These are phyloP conservation scores for Populus hybrid DNA, from an alignment of 441 rosid species.

Conservation along the genomic window DNA sequence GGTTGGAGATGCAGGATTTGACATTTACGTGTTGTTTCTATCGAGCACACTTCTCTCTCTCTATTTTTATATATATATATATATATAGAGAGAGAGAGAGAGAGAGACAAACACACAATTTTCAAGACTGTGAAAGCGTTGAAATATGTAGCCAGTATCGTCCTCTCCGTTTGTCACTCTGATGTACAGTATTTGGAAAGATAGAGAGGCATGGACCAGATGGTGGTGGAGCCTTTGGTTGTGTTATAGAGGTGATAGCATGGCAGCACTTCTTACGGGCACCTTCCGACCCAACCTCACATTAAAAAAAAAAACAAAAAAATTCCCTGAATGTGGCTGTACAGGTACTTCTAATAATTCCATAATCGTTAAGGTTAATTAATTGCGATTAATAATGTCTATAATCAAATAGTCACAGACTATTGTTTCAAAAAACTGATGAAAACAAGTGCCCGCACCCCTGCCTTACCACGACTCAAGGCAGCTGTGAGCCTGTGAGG, in stretches of 20 bases:
- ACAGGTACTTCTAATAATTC: background rate
- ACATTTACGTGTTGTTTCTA: conserved; percentile 59
- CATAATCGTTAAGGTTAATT: background rate
- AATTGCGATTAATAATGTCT: background rate
- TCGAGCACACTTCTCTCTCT: conserved; percentile 27
- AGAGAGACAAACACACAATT: conserved; percentile 36
- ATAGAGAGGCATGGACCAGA: conserved; percentile 13
- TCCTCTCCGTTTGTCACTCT: conserved; percentile 87
- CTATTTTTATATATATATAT: conserved; percentile 4
- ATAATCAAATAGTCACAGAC: background rate
- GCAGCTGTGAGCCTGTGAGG: background rate
- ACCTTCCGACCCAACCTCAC: conserved; percentile 28
- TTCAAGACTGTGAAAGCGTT: conserved; percentile 54
- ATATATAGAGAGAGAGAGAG: too few species aligned
- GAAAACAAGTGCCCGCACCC: background rate
- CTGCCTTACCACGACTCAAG: background rate
- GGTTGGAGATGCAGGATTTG: conserved; percentile 45
- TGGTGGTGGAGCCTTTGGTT: conserved; percentile 5
- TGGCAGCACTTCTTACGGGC: conserved; percentile 79
- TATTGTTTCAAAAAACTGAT: background rate
- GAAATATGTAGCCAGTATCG: conserved; percentile 81
- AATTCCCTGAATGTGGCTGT: background rate
- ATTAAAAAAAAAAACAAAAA: conserved; percentile 10
- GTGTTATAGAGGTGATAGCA: conserved; percentile 17
- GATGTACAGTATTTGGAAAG: conserved; percentile 39